Evolutionary conservation across 75 land plant genomes (phyloP).

Genomic region (Picea sitchensis): DNA sequence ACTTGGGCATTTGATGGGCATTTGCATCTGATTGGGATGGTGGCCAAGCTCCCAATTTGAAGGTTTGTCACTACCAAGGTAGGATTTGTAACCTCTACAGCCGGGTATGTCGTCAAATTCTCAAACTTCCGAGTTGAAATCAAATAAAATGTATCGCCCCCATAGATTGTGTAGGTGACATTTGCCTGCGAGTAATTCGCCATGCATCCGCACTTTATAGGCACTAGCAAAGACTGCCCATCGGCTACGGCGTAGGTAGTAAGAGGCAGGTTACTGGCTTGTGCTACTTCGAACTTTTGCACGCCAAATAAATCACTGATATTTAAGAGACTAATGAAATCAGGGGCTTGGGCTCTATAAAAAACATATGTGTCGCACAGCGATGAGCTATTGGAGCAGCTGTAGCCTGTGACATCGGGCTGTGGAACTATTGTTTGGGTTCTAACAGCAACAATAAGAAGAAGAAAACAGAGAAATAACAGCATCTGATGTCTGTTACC

Average conservation of each 20-base stretch:
- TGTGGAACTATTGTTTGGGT: not conserved
- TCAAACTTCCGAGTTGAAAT: conserved; percentile 30
- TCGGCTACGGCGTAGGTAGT: conserved; percentile 17
- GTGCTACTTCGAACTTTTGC: conserved; percentile 15
- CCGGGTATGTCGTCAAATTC: conserved; percentile 48
- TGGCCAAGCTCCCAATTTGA: conserved; percentile 26
- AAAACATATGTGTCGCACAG: conserved; percentile 27
- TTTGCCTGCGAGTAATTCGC: conserved; percentile 27
- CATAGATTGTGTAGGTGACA: conserved; percentile 29
- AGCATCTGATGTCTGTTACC: not conserved
- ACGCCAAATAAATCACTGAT: conserved; percentile 45
- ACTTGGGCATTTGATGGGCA: conserved; percentile 49
- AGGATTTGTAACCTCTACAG: conserved; percentile 60
- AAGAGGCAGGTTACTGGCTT: conserved; percentile 28
- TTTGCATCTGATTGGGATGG: conserved; percentile 70
- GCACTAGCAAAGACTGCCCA: conserved; percentile 50
- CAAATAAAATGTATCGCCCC: conserved; percentile 48
- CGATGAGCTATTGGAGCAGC: conserved; percentile 5
- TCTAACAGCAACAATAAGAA: not conserved
- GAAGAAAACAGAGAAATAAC: not conserved
- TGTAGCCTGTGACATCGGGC: conserved; percentile 1
- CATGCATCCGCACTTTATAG: conserved; percentile 55
- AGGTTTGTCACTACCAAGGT: conserved; percentile 49
- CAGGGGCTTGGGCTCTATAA: conserved; percentile 26
- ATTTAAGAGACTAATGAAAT: conserved; percentile 13